Evolutionary conservation across 352 stramenopile species (phyloP), one percentile per base, ranked within the genome.

Genomic region (Hyaloperonospora arabidopsidis): DNA sequence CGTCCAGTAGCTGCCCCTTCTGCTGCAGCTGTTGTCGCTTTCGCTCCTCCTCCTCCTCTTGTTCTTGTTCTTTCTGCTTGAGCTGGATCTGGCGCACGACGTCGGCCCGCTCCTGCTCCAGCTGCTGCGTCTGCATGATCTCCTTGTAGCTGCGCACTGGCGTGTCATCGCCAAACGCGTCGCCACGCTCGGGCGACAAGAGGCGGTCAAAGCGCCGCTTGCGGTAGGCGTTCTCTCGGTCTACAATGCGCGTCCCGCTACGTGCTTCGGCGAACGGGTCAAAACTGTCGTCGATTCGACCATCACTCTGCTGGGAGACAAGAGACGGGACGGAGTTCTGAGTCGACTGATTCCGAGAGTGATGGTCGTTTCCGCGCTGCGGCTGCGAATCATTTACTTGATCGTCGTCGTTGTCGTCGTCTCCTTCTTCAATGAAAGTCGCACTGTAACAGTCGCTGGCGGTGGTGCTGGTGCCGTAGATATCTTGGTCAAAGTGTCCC

Each of bases 181-280:
- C 94, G 50, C 87, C 74, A 28, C 89, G 71, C 65, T 98, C 89
- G 29, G 86, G 83, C 32, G 82, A 92, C 41, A 95, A 67, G 61
- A 90, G 85, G 50, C 80, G 84, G 47, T 97, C 88, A 25, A 97
- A 85, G 46, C 87, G 86, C 10, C 85, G 84, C 70, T 93, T 94
- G 43, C 78, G 72, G 66, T 93, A 92, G 36, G 96, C 84, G 50
- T 92, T 96, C 69, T 99, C 95, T 19, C 95, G 75, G 68, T 98
- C 91, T 12, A 76, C 60, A 51, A 98, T 98, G 54, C 86, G 73
- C 32, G 92, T 98, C 34, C 97, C 89, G 7, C 97, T 81, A 38
- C 85, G 72, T 44, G 84, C 73, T n/a, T 72, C 66, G 2, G 74
- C 77, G 63, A 97, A 97, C 21, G 91, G 89, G 68, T 97, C 87